A percentile compares a stretch with the other conserved stretches of the same genome.
Evolutionary conservation across 306 rosid species (phyloP).

Genomic region (Urtica urens): DNA sequence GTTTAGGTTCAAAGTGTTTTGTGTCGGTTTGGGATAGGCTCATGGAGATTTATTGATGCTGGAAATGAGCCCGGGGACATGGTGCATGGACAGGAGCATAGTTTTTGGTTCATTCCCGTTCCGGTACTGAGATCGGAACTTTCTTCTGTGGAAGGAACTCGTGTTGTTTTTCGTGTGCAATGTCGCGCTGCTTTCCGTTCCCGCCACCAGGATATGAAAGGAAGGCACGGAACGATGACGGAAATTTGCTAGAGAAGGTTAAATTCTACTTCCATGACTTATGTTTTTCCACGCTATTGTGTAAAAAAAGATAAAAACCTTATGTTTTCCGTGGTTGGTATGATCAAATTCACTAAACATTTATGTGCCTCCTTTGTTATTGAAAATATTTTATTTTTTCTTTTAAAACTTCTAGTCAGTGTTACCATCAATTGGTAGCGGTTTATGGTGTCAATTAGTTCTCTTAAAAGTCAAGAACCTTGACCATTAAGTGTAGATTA

Average conservation of each 20-base stretch:
- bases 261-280: conserved; percentile 18
- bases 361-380: conserved; percentile 1
- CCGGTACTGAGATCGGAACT: conserved; percentile 42
- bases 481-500: background rate
- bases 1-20: conserved; percentile 23
- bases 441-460: background rate
- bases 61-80: conserved; percentile 83
- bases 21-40: conserved; percentile 35
- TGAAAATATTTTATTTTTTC: background rate
- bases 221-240: conserved; percentile 53
- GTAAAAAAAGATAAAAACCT: too few relatives aligned
- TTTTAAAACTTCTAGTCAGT: background rate
- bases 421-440: background rate
- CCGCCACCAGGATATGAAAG: conserved; percentile 92
- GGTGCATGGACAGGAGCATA: conserved; percentile 91
- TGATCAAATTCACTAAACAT: conserved; percentile 1
- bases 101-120: conserved; percentile 69
- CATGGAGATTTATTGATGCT: conserved; percentile 50
- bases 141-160: conserved; percentile 29
- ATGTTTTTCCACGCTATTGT: too few relatives aligned
- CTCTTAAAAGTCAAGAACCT: background rate
- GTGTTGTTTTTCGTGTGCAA: conserved; percentile 47
- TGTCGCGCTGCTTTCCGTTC: conserved; percentile 99
- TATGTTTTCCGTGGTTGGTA: conserved; percentile 15
- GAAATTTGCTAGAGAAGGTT: conserved; percentile 64